Base-by-base conservation (phyloP, 2,329 filamentous ascomycete species). In the Tolypocladium nubicola region DNA sequence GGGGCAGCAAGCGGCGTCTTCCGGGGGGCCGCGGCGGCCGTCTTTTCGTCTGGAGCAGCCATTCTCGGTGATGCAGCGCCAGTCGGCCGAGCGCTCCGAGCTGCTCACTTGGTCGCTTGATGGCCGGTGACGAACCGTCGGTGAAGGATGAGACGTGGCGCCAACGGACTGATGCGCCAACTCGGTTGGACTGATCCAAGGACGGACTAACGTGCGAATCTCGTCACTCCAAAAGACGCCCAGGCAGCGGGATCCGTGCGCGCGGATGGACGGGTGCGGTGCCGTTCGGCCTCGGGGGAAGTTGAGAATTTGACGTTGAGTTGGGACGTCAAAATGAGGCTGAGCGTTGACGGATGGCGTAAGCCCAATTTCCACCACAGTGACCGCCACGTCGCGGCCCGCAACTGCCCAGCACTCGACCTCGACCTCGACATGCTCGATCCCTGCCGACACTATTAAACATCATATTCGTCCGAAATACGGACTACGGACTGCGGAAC, bases 1-100 rank as follows among this genome's bases (percentile, higher is more conserved):
- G 87, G 86, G 10, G 71, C 68, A n/a, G 73, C 70, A 61, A 89
- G 78, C 39, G 86, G 87, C 49, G 79, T 85, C 65, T 75, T 75
- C 49, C 76, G 63, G 9, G 67, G 64, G 19, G 19, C 47, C 30
- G 47, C 30, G 10, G 3, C 19, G 47, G 3, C 4, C 4, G 26
- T 21, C 30, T 13, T 52, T 35, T 35, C 53, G 30, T 55, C 53
- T 43, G 38, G 26, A 21, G 39, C 21, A 41, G 47, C 47, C 47
- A 52, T 52, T 14, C n/a, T 2, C 8, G 19, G 8, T 10, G 47
- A 50, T 35, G 47, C 16, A 50, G 19, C 4, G 16, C 47, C 47
- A n/a, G 30, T 19, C 9, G 21, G 45, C 26, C 45, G 26, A 19
- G 23, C 19, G 26, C 11, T 11, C 11, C 5, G 37, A 38, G 7